A percentile compares a stretch with the other conserved stretches of the same genome.
Evolutionary conservation across 106 monocot genomes (phyloP).

Genomic region (Posidonia australis): DNA sequence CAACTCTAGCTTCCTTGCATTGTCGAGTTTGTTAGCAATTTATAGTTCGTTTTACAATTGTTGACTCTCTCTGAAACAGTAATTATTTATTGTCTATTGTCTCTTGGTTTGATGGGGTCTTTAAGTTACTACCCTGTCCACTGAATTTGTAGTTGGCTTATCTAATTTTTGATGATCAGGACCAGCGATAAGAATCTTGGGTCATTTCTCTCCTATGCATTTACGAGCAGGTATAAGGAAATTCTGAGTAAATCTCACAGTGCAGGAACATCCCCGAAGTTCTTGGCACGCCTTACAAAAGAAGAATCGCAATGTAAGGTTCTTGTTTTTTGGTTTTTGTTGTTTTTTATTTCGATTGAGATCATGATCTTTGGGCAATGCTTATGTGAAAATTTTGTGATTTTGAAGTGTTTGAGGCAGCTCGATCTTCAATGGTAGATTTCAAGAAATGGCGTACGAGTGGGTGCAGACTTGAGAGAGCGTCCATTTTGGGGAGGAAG

Average conservation of each 20-base stretch:
- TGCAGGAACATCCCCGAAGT: conserved; percentile 36
- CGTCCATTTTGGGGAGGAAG: conserved; percentile 57
- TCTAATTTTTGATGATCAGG: conserved; percentile 13
- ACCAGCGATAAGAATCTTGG: conserved; percentile 47
- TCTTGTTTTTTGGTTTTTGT: not conserved
- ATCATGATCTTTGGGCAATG: not conserved
- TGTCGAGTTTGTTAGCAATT: too few relatives aligned
- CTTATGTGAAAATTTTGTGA: not conserved
- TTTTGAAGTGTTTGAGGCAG: conserved; percentile 48
- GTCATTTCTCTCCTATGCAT: conserved; percentile 38
- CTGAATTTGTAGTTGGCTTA: not conserved
- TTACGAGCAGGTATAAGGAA: conserved; percentile 61
- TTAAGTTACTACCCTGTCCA: not conserved
- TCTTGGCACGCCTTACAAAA: conserved; percentile 36
- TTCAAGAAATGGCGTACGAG: conserved; percentile 57
- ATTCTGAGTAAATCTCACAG: conserved; percentile 58
- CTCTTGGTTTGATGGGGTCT: too few relatives aligned
- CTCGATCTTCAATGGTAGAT: conserved; percentile 46
- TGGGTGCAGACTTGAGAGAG: conserved; percentile 45
- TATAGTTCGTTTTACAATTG: too few relatives aligned
- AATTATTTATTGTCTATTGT: too few relatives aligned
- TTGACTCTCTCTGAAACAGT: too few relatives aligned
- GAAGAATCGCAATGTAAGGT: conserved; percentile 46
- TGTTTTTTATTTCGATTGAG: not conserved
- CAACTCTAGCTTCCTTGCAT: too few relatives aligned